These are phyloP conservation scores for Boletus huronensis DNA, from an alignment of 768 basidiomycete genomes.

Conservation along the genomic window DNA sequence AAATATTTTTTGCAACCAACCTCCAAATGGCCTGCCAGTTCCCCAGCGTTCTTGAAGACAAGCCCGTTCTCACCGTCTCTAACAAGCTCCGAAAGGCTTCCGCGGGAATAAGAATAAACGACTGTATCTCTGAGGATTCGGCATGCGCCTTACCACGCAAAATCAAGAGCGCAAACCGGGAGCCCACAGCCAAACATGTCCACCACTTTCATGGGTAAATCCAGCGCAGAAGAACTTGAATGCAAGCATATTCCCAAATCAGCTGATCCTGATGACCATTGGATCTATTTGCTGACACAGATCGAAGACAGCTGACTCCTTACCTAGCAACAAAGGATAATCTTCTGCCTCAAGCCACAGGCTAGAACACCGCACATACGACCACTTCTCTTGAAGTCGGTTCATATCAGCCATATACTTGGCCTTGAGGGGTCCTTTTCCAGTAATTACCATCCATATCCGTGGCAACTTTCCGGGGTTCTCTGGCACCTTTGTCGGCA, in stretches of 20 bases:
- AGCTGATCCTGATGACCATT: conserved; percentile 62
- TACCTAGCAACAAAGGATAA: conserved; percentile 85
- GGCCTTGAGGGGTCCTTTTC: conserved; percentile 77
- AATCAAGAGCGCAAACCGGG: conserved; percentile 88
- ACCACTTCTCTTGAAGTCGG: conserved; percentile 62
- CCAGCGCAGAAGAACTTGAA: conserved; percentile 82
- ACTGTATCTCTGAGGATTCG: neutral
- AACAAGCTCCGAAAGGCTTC: conserved; percentile 83
- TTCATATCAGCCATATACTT: conserved; percentile 70
- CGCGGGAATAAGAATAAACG: conserved; percentile 3
- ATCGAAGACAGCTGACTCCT: conserved; percentile 9
- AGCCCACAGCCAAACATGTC: conserved; percentile 99
- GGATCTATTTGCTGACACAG: neutral
- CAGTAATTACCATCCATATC: conserved; percentile 81
- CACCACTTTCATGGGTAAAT: conserved; percentile 98
- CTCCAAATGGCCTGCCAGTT: conserved; percentile 73
- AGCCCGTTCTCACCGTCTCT: conserved; percentile 81
- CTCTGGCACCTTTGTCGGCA: conserved; percentile 8
- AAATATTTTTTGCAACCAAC: conserved; percentile 14
- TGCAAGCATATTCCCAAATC: conserved; percentile 92
- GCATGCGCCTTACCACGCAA: conserved; percentile 62
- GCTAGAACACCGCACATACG: conserved; percentile 73
- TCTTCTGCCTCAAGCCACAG: conserved; percentile 88
- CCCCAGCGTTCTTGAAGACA: conserved; percentile 61
- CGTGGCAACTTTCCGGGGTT: conserved; percentile 53